Conservation (phyloP, 257 asterid genomes). For the Anisodus tanguticus region DNA sequence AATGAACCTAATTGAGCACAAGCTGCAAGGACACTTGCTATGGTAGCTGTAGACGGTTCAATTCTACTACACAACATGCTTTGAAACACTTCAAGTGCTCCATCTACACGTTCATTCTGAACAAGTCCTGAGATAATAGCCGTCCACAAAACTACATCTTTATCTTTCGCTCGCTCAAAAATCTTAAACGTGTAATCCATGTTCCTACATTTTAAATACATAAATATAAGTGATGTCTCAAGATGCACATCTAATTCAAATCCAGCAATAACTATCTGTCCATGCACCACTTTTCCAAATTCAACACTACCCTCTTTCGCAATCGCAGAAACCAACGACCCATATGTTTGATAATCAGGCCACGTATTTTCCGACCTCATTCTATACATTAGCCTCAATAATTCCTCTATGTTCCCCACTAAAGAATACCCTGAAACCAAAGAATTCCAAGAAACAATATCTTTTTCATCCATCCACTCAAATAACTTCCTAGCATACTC, state of each 20-base stretch:
- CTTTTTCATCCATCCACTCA: constrained; percentile 55
- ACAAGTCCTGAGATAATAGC: constrained; percentile 86
- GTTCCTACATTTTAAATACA: constrained; percentile 64
- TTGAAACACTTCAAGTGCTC: constrained; percentile 58
- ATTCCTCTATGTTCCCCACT: constrained; percentile 49
- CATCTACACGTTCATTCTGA: constrained; percentile 62
- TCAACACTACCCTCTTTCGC: constrained; percentile 54
- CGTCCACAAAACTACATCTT: constrained; percentile 74
- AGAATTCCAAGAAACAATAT: constrained; percentile 86
- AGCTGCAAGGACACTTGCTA: constrained; percentile 80
- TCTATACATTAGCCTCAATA: constrained; percentile 45
- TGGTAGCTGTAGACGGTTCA: constrained; percentile 60
- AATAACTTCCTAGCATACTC: constrained; percentile 63
- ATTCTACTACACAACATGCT: constrained; percentile 57
- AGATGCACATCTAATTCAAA: constrained; percentile 55
- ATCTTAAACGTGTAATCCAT: constrained; percentile 55
- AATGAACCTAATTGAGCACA: constrained; percentile 69
- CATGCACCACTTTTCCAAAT: constrained; percentile 66
- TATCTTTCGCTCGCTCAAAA: constrained; percentile 55
- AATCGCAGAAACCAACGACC: constrained; percentile 58
- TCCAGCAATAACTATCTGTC: constrained; percentile 56
- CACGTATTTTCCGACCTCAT: constrained; percentile 55
- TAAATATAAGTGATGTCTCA: constrained; percentile 62
- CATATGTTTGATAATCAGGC: constrained; percentile 75
- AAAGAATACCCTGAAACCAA: constrained; percentile 63